These are phyloP conservation scores for Planoprotostelium fungivorum DNA, from an alignment of 78 protist genomes.

Conservation along the genomic window DNA sequence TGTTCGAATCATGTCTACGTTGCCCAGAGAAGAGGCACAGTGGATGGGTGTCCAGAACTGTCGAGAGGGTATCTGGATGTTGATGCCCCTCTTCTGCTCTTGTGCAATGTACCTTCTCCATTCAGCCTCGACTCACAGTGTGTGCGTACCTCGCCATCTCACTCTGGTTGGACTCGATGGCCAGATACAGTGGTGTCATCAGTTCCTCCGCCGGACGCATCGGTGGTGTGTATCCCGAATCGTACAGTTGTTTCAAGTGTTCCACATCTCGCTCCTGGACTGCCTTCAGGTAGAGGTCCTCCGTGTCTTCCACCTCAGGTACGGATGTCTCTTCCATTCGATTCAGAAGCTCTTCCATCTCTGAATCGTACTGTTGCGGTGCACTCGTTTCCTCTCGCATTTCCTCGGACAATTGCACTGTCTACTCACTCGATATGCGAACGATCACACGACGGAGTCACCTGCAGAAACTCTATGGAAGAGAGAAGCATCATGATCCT, in stretches of 20 bases:
- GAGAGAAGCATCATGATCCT: constrained; percentile 17
- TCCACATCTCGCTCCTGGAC: not conserved
- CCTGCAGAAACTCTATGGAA: constrained; percentile 14
- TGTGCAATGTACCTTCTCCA: not conserved
- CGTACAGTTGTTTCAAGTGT: not conserved
- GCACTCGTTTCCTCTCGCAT: constrained; percentile 6
- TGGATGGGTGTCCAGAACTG: not conserved
- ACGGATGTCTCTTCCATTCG: not conserved
- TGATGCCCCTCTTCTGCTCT: not conserved
- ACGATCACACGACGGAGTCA: no score
- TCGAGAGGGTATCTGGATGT: not conserved
- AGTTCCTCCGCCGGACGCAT: not conserved
- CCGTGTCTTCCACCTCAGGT: not conserved
- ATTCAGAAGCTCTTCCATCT: constrained; percentile 4
- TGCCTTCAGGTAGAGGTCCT: not conserved
- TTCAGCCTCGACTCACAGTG: not conserved
- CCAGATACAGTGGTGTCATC: not conserved
- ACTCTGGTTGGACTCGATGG: not conserved
- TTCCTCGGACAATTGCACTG: not conserved
- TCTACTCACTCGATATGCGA: constrained; percentile 21
- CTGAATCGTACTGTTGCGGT: constrained; percentile 8
- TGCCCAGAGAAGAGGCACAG: not conserved
- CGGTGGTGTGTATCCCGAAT: not conserved
- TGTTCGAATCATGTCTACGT: not conserved
- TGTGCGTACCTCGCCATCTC: not conserved